Percentiles rank a stretch among this genome's conserved stretches.
Conservation (phyloP, 1,284 basidiomycete species). For the Cutaneotrichosporon daszewskae region DNA sequence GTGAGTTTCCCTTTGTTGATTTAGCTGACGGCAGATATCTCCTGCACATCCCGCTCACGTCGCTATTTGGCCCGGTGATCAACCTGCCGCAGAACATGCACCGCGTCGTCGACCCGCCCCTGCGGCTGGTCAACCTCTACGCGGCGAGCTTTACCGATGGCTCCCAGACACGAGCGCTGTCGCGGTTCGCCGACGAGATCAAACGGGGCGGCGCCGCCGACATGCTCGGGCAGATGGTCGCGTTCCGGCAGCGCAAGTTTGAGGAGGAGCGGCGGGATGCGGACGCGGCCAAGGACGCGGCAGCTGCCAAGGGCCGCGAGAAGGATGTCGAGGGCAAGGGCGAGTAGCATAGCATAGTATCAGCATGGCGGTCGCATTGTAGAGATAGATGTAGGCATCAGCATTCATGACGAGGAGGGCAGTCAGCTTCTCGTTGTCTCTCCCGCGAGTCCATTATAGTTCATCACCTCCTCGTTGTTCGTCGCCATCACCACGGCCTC, state of each 20-base stretch:
- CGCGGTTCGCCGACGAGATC: conserved; percentile 14
- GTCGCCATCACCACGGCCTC: no score
- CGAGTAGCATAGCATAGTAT: conserved; percentile 7
- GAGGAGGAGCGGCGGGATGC: conserved; percentile 4
- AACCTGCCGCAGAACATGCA: conserved; percentile 14
- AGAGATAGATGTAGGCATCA: no score
- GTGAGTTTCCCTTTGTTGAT: conserved; percentile 22
- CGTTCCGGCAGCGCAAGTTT: background rate
- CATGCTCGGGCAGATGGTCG: conserved; percentile 23
- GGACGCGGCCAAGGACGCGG: conserved; percentile 12
- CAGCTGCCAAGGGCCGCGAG: conserved; percentile 12
- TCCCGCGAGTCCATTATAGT: no score
- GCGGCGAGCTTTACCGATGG: conserved; percentile 30
- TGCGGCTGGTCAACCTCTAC: conserved; percentile 25
- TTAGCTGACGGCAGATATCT: conserved; percentile 23
- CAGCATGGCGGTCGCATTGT: no score
- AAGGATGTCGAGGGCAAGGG: conserved; percentile 20
- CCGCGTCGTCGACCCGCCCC: conserved; percentile 26
- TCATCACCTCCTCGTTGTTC: no score
- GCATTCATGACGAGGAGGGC: no score
- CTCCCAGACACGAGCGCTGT: conserved; percentile 17
- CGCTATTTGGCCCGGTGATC: conserved; percentile 31
- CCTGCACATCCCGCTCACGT: conserved; percentile 34
- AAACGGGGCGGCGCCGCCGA: conserved; percentile 21
- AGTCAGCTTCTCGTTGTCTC: no score